Conservation (phyloP, 2,329 filamentous ascomycete genomes). For the Colletotrichum tanaceti region DNA sequence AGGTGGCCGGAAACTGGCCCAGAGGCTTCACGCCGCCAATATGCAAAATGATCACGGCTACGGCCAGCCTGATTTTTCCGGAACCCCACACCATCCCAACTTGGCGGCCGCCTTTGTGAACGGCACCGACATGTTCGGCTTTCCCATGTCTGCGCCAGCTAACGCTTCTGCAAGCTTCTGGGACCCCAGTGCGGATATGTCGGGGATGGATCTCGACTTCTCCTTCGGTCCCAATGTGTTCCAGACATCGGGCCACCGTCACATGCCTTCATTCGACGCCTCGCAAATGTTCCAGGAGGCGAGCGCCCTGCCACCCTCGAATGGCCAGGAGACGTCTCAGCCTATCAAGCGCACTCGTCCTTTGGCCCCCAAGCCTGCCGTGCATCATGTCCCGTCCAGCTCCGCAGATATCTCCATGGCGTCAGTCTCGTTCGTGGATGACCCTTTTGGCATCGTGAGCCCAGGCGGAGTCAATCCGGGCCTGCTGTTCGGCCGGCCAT, state of each 20-base stretch:
- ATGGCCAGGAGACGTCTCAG: conserved; percentile 43
- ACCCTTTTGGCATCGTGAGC: conserved; percentile 62
- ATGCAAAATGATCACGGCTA: conserved; percentile 71
- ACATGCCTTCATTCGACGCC: conserved; percentile 64
- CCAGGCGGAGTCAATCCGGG: conserved; percentile 68
- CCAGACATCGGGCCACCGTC: conserved; percentile 56
- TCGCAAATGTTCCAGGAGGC: conserved; percentile 67
- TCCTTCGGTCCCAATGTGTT: conserved; percentile 59
- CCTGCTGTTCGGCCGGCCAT: conserved; percentile 66
- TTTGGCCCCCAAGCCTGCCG: conserved; percentile 63
- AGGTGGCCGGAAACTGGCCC: conserved; percentile 65
- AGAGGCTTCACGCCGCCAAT: conserved; percentile 57
- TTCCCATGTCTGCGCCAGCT: conserved; percentile 69
- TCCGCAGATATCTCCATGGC: conserved; percentile 48
- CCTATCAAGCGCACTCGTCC: conserved; percentile 57
- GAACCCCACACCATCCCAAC: conserved; percentile 61
- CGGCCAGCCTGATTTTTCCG: conserved; percentile 63
- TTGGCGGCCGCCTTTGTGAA: conserved; percentile 58
- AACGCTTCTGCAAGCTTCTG: conserved; percentile 66
- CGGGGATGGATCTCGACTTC: conserved; percentile 71
- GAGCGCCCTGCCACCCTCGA: conserved; percentile 47
- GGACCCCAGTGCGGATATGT: conserved; percentile 64
- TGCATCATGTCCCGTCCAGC: conserved; percentile 44
- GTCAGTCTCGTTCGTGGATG: conserved; percentile 59
- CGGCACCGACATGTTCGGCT: conserved; percentile 67